These are phyloP conservation scores for Viola pubescens DNA, from an alignment of 441 rosid species.

Conservation along the genomic window DNA sequence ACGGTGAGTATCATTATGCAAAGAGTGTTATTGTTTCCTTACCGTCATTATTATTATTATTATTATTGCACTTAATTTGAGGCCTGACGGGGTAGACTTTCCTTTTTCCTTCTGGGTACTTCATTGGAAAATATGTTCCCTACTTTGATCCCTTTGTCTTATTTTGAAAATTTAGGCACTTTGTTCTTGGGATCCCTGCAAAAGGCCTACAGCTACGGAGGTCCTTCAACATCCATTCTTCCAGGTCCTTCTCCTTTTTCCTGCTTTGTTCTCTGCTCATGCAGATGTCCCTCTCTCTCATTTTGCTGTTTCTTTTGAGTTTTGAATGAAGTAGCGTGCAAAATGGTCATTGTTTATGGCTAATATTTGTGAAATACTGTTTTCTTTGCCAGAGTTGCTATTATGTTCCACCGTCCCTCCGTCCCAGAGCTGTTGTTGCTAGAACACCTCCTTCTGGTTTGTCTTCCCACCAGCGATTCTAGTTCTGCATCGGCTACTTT, in stretches of 20 bases:
- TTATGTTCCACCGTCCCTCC: conserved; percentile 85
- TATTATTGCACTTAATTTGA: no score
- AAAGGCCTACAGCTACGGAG: conserved; percentile 78
- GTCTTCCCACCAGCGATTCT: conserved; percentile 3
- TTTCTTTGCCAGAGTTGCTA: conserved; percentile 58
- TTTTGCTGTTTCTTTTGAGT: background rate
- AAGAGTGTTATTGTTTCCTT: background rate
- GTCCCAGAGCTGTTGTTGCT: conserved; percentile 36
- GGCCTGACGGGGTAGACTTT: background rate
- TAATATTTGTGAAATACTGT: background rate
- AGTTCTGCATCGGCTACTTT: background rate
- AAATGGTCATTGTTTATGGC: background rate
- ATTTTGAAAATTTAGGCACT: conserved; percentile 38
- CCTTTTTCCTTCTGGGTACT: background rate
- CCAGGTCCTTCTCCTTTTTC: conserved; percentile 37
- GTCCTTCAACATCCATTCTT: conserved; percentile 93
- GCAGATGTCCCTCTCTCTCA: no score
- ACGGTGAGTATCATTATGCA: conserved; percentile 32
- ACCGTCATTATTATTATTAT: background rate
- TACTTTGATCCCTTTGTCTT: background rate
- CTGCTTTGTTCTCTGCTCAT: background rate
- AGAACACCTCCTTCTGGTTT: conserved; percentile 80
- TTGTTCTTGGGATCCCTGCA: conserved; percentile 89
- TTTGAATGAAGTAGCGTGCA: background rate
- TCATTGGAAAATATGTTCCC: background rate